Evolutionary conservation across 2,329 filamentous ascomycete species (phyloP).

Genomic region (Ramularia collo-cygni): DNA sequence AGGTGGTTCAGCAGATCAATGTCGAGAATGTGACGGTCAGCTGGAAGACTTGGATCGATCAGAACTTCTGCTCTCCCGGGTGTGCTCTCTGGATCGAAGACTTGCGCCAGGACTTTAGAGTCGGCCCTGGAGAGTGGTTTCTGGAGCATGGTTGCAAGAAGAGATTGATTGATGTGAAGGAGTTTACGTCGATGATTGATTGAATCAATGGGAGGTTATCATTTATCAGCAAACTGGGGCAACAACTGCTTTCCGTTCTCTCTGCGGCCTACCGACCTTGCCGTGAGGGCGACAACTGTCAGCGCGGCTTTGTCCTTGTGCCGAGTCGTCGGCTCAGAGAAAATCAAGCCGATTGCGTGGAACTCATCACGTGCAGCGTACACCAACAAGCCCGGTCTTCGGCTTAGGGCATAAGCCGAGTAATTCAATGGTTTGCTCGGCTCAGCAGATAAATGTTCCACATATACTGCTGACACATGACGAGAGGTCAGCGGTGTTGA

Average conservation of each 20-base stretch:
- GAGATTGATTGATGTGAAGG: neutral
- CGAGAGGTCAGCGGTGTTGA: too few relatives aligned
- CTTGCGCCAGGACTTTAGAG: slow-evolving; percentile 39
- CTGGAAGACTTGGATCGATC: slow-evolving; percentile 20
- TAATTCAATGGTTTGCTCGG: neutral
- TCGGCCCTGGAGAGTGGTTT: slow-evolving; percentile 31
- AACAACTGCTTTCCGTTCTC: too few relatives aligned
- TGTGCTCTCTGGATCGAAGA: slow-evolving; percentile 27
- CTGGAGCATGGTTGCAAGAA: slow-evolving; percentile 8
- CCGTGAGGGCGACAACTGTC: neutral
- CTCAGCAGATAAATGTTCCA: slow-evolving; percentile 1
- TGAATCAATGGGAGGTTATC: neutral
- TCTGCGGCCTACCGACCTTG: slow-evolving; percentile 1
- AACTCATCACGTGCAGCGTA: too few relatives aligned
- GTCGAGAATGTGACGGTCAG: slow-evolving; percentile 19
- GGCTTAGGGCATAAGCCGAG: slow-evolving; percentile 7
- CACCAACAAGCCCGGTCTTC: neutral
- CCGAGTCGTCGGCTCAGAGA: slow-evolving; percentile 1
- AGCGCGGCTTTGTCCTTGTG: slow-evolving; percentile 4
- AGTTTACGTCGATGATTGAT: neutral
- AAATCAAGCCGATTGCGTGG: too few relatives aligned
- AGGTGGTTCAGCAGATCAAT: slow-evolving; percentile 14
- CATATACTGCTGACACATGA: neutral
- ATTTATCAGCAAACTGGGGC: slow-evolving; percentile 3
- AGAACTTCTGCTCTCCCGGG: slow-evolving; percentile 20